Conservation (phyloP, 75 land plant species). For the Cupressus sempervirens region DNA sequence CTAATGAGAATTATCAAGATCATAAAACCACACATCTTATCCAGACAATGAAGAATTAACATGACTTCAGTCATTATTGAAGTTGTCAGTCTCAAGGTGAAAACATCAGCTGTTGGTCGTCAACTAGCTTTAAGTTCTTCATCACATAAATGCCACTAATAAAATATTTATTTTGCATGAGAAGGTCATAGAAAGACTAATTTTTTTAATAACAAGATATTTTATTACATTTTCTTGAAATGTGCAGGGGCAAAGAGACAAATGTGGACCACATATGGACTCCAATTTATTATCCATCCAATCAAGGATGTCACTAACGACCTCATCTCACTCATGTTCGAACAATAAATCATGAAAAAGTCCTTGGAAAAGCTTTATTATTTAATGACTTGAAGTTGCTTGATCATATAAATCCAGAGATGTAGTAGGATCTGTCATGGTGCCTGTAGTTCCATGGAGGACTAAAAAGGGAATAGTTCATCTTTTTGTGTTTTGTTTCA, state of each 20-base stretch:
- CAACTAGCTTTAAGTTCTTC: too few species aligned
- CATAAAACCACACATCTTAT: neutral
- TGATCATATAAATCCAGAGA: slow-evolving; percentile 54
- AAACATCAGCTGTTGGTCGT: too few species aligned
- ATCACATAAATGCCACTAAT: too few species aligned
- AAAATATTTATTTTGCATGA: too few species aligned
- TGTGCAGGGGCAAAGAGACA: neutral
- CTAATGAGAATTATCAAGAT: neutral
- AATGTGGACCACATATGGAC: neutral
- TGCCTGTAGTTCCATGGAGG: slow-evolving; percentile 72
- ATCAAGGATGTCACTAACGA: slow-evolving; percentile 50
- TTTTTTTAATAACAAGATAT: too few species aligned
- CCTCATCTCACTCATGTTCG: slow-evolving; percentile 53
- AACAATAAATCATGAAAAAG: too few species aligned
- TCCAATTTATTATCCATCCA: slow-evolving; percentile 44
- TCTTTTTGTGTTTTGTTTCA: slow-evolving; percentile 52
- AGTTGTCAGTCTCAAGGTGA: too few species aligned
- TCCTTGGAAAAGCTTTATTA: slow-evolving; percentile 62
- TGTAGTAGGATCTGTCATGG: slow-evolving; percentile 66
- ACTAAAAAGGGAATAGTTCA: slow-evolving; percentile 71
- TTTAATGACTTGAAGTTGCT: slow-evolving; percentile 58
- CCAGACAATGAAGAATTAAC: too few species aligned
- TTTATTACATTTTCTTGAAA: neutral
- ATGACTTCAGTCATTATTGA: too few species aligned
- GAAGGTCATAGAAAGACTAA: too few species aligned